A percentile compares a stretch with the other conserved stretches of the same genome.
Evolutionary conservation across 495 filamentous ascomycete genomes (phyloP).

Genomic region (Cenococcum geophilum): DNA sequence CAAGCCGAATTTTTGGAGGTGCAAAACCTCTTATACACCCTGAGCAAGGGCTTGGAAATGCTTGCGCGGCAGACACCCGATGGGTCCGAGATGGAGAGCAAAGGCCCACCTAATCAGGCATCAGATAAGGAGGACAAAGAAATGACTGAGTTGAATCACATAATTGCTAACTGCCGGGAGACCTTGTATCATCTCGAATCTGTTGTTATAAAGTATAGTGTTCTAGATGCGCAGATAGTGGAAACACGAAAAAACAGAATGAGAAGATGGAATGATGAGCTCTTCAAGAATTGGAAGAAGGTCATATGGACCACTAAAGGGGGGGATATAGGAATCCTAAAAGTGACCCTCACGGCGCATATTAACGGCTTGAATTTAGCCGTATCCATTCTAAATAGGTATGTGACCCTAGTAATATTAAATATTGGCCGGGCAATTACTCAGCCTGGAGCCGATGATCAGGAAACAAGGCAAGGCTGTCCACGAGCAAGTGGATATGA

Average conservation of each 20-base stretch:
- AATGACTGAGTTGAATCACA: neutral
- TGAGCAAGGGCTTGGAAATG: slow-evolving; percentile 6
- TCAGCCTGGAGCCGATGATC: neutral
- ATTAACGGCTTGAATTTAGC: slow-evolving; percentile 5
- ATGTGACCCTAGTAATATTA: neutral
- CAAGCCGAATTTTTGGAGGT: slow-evolving; percentile 11
- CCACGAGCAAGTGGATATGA: slow-evolving; percentile 4
- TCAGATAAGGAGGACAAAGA: neutral
- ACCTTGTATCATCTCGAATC: slow-evolving; percentile 6
- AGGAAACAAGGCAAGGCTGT: slow-evolving; percentile 4
- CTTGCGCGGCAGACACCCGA: neutral
- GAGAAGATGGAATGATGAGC: slow-evolving; percentile 7
- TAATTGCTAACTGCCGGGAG: slow-evolving; percentile 5
- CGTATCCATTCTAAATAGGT: slow-evolving; percentile 2
- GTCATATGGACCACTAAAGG: slow-evolving; percentile 13
- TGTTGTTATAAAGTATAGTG: slow-evolving; percentile 8
- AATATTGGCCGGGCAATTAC: neutral
- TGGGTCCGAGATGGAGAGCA: neutral
- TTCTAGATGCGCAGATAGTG: neutral
- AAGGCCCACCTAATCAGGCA: too few relatives aligned
- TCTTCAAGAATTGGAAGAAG: slow-evolving; percentile 17
- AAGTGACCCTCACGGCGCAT: slow-evolving; percentile 6
- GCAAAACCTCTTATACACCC: slow-evolving; percentile 7
- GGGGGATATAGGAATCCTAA: slow-evolving; percentile 11
- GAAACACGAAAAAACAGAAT: neutral